Conservation (phyloP, 2,329 filamentous ascomycete genomes). For the Colletotrichum falcatum region DNA sequence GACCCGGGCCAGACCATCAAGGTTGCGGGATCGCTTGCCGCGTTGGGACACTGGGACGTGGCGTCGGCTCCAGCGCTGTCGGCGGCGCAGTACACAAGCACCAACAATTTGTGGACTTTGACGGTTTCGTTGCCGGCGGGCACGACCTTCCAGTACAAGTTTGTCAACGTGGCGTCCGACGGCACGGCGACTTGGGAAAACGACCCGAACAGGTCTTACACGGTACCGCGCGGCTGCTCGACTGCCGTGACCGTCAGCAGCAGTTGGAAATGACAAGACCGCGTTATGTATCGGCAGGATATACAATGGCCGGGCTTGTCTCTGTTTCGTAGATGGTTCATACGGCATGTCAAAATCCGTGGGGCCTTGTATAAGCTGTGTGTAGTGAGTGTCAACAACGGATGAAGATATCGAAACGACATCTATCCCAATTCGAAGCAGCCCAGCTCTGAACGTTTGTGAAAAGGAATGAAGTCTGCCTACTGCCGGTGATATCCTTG, state of each 20-base stretch:
- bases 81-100: conserved; percentile 64
- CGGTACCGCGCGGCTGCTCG: conserved; percentile 46
- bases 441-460: background rate
- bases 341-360: background rate
- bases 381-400: background rate
- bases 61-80: conserved; percentile 61
- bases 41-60: conserved; percentile 51
- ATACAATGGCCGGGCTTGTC: too few species aligned
- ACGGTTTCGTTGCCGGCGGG: conserved; percentile 65
- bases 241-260: conserved; percentile 42
- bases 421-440: background rate
- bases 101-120: conserved; percentile 66
- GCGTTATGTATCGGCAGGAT: too few species aligned
- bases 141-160: conserved; percentile 70
- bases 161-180: conserved; percentile 64
- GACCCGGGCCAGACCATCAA: conserved; percentile 63
- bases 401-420: too few species aligned
- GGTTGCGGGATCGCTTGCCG: conserved; percentile 59
- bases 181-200: conserved; percentile 69
- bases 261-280: conserved; percentile 46
- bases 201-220: conserved; percentile 58
- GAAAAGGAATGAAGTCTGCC: background rate
- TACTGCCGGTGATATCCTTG: background rate
- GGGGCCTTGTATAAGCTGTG: background rate
- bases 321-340: background rate